Evolutionary conservation across 1,284 basidiomycete genomes (phyloP).

Genomic region (Amylostereum areolatum): DNA sequence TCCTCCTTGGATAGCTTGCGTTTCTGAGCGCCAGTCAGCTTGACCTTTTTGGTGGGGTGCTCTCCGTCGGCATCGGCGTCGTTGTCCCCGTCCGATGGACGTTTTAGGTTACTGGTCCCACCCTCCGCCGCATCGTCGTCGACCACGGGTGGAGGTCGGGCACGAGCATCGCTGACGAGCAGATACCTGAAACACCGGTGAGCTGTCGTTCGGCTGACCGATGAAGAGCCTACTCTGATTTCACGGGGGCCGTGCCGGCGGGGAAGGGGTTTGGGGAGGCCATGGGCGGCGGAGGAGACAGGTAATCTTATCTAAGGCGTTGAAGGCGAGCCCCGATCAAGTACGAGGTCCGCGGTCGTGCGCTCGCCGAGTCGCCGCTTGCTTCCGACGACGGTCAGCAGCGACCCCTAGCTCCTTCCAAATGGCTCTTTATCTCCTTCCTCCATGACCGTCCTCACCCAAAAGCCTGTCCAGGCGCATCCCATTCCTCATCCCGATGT

Average conservation of each 20-base stretch:
- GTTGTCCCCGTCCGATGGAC: constrained; percentile 20
- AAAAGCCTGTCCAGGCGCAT: too few relatives aligned
- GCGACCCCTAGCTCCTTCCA: too few relatives aligned
- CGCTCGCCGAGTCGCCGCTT: too few relatives aligned
- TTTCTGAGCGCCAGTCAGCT: constrained; percentile 27
- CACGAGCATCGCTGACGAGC: constrained; percentile 33
- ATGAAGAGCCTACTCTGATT: constrained; percentile 54
- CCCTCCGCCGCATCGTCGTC: constrained; percentile 81
- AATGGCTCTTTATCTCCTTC: too few relatives aligned
- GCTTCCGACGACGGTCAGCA: too few relatives aligned
- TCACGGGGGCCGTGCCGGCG: constrained; percentile 68
- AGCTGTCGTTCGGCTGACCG: background rate
- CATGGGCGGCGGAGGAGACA: too few relatives aligned
- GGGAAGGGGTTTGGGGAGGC: constrained; percentile 11
- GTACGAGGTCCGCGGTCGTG: too few relatives aligned
- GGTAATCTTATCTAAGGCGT: background rate
- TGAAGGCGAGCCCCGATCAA: too few relatives aligned
- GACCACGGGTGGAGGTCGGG: constrained; percentile 23
- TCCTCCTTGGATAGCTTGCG: constrained; percentile 51
- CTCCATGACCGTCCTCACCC: too few relatives aligned
- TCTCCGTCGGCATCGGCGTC: constrained; percentile 22
- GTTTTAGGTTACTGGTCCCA: constrained; percentile 34
- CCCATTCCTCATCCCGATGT: constrained; percentile 24
- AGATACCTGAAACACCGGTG: constrained; percentile 44
- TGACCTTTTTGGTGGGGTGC: constrained; percentile 15